phyloP scores from a whole-genome alignment of 306 rosid genomes.

The Cyamopsis tetragonoloba region DNA sequence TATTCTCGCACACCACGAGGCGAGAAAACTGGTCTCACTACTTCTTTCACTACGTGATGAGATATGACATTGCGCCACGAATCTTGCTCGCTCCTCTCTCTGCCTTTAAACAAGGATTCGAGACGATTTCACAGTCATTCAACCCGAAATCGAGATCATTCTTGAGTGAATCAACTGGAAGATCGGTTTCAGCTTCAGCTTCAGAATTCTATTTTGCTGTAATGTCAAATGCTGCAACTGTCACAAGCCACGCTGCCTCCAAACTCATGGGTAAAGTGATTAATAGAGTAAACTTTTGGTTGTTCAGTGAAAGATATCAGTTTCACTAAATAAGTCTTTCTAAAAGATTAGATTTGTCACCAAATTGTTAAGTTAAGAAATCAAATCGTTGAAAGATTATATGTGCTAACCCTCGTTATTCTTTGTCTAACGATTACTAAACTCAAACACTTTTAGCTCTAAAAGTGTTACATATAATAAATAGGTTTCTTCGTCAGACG shows the following conservation, averaged over 20 bases:
- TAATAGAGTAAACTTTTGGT: no score
- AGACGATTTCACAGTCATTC: conserved; percentile 32
- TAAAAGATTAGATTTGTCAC: no score
- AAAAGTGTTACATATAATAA: no score
- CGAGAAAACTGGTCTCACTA: conserved; percentile 61
- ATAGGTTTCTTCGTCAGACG: no score
- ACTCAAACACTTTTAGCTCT: no score
- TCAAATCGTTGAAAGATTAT: no score
- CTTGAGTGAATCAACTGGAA: not conserved
- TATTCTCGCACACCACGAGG: conserved; percentile 71
- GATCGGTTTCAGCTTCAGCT: not conserved
- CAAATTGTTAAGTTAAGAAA: no score
- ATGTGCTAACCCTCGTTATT: no score
- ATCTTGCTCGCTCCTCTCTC: conserved; percentile 59
- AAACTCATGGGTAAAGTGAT: conserved; percentile 60
- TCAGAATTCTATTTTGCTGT: conserved; percentile 32
- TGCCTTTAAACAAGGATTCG: conserved; percentile 21
- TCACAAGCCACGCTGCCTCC: conserved; percentile 56
- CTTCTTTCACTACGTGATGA: conserved; percentile 53
- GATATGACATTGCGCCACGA: conserved; percentile 67
- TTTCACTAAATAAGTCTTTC: no score
- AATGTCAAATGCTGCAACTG: conserved; percentile 44
- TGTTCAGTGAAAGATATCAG: no score
- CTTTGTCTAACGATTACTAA: no score
- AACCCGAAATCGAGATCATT: not conserved